phyloP scores from a whole-genome alignment of 2,329 filamentous ascomycete genomes.

The Microsporum canis region DNA sequence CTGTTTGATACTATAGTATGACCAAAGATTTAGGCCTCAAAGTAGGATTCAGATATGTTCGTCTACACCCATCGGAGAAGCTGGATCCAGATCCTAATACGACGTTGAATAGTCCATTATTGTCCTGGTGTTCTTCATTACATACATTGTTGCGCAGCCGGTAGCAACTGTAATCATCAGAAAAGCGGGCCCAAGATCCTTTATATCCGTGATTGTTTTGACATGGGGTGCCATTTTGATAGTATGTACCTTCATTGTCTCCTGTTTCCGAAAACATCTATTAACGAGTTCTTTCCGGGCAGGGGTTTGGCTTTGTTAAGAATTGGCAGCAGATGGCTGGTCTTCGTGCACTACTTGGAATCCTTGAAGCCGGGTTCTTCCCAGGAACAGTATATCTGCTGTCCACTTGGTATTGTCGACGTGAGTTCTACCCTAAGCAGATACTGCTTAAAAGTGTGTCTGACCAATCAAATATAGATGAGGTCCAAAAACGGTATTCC shows the following conservation, averaged over 20 bases:
- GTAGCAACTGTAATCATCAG: slow-evolving; percentile 58
- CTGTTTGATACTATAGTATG: slow-evolving; percentile 14
- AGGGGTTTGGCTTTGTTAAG: slow-evolving; percentile 21
- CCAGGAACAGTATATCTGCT: slow-evolving; percentile 59
- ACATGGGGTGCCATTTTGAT: slow-evolving; percentile 19
- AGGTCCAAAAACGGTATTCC: slow-evolving; percentile 31
- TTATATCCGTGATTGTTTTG: slow-evolving; percentile 17
- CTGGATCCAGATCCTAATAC: not conserved
- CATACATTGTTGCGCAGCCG: slow-evolving; percentile 60
- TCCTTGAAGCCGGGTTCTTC: slow-evolving; percentile 58
- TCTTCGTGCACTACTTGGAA: slow-evolving; percentile 43
- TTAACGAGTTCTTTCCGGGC: not conserved
- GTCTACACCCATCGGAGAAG: not conserved
- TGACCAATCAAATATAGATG: slow-evolving; percentile 12
- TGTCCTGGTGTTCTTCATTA: slow-evolving; percentile 62
- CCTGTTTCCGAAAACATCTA: not conserved
- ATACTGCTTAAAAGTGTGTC: not conserved
- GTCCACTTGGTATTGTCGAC: slow-evolving; percentile 57
- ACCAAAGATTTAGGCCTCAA: slow-evolving; percentile 20
- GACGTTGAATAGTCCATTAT: slow-evolving; percentile 43
- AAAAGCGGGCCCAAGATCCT: slow-evolving; percentile 42
- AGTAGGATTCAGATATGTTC: slow-evolving; percentile 18
- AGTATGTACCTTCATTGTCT: slow-evolving; percentile 5
- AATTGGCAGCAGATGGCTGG: slow-evolving; percentile 19
- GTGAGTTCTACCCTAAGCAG: slow-evolving; percentile 3